Conservation (phyloP, 345 rosid species). For the Populus davidiana region DNA sequence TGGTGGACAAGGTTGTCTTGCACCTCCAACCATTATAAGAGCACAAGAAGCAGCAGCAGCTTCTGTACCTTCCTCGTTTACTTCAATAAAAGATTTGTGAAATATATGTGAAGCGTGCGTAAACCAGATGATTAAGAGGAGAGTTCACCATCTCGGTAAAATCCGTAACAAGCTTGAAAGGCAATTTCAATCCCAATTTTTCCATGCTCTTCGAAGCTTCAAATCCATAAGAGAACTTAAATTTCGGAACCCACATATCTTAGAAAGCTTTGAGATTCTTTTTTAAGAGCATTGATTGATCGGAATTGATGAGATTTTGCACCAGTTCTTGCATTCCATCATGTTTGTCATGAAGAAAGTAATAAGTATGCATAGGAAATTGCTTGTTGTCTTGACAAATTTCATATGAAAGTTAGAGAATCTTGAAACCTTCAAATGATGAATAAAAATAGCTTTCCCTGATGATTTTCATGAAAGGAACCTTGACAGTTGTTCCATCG, state of each 20-base stretch:
- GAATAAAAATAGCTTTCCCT: background rate
- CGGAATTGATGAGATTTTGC: background rate
- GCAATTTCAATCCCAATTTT: conserved; percentile 9
- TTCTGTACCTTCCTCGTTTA: conserved; percentile 17
- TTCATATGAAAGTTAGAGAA: conserved; percentile 9
- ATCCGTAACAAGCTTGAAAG: background rate
- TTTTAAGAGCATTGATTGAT: background rate
- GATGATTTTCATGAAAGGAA: conserved; percentile 11
- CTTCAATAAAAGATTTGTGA: conserved; percentile 17
- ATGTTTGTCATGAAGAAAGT: background rate
- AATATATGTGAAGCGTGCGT: background rate
- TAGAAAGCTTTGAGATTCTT: background rate
- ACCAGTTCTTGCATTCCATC: conserved; percentile 16
- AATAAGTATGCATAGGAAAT: conserved; percentile 9
- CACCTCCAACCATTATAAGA: background rate
- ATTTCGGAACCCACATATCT: conserved; percentile 13
- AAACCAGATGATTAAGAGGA: background rate
- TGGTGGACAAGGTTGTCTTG: too few relatives aligned
- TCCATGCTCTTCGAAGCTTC: background rate
- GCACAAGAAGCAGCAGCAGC: conserved; percentile 6
- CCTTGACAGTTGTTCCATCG: conserved; percentile 1
- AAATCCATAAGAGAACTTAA: conserved; percentile 2
- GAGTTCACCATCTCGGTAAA: conserved; percentile 7
- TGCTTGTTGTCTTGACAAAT: background rate
- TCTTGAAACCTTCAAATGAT: conserved; percentile 5